Evolutionary conservation across 1,284 basidiomycete genomes (phyloP), one percentile per base, ranked within the genome.

Genomic region (Puccinia hordei): DNA sequence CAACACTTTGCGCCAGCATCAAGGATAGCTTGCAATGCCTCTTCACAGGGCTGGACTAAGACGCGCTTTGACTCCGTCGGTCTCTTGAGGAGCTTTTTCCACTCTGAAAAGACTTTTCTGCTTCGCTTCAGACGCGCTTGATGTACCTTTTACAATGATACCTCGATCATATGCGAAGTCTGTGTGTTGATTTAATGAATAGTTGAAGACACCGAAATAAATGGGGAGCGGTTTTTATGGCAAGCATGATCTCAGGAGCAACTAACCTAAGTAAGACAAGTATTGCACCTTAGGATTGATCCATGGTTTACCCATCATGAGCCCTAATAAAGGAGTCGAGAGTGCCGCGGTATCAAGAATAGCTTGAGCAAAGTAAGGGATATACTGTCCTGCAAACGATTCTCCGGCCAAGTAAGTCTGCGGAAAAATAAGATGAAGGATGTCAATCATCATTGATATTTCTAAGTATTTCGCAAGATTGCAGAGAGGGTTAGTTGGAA

Each of bases 321-420:
- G 87, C 3, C 96, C 97, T 73, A 89, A 89, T n/a, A 99, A 87
- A 13, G 85, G 83, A 74, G 84, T 85, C 3, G 63, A 53, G n/a
- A 77, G 61, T 22, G 49, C 49, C 33, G 75, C 55, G 17, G 75
- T 68, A 38, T 65, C 61, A 24, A 66, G 35, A 51, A 83, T 85
- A 91, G 92, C 92, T 57, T 77, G 75, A 17, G 75, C 75, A 83
- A 97, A 95, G 86, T 95, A 96, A 15, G 97, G 96, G 82, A 98
- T 95, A 87, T 93, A 98, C 87, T 98, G 95, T n/a, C 97, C 96
- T n/a, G 95, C 96, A 85, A 91, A 99, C 82, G 92, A 94, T 88
- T 98, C 95, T 76, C 95, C 95, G 0, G 92, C 92, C 9, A 98
- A 87, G 85, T 95, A 97, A 0, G 94, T 95, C 94, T 77, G 38